Conservation (phyloP, 768 basidiomycete genomes). For the Leccinum broughii region DNA sequence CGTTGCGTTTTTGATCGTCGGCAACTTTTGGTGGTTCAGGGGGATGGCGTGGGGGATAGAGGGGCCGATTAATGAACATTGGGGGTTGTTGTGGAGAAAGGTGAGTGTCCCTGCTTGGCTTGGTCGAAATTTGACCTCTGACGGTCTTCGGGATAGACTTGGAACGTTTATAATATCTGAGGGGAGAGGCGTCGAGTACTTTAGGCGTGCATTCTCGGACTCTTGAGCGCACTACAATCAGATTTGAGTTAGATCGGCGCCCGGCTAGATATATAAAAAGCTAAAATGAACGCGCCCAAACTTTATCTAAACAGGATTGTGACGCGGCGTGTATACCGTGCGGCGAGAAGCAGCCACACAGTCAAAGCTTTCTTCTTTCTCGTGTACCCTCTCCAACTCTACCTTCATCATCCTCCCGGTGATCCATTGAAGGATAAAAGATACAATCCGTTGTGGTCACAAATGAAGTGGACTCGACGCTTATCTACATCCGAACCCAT, state of each 20-base stretch:
- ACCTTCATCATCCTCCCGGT: neutral
- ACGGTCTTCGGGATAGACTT: slow-evolving; percentile 21
- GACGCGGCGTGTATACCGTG: slow-evolving; percentile 3
- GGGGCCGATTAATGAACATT: slow-evolving; percentile 81
- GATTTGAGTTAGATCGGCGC: neutral
- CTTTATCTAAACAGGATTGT: neutral
- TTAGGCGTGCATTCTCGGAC: neutral
- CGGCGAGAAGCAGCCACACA: neutral
- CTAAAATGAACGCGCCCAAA: slow-evolving; percentile 16
- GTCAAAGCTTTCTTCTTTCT: neutral
- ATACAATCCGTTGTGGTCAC: neutral
- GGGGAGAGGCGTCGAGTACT: neutral
- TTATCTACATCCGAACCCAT: neutral
- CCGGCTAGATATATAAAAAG: neutral
- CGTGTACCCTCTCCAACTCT: neutral
- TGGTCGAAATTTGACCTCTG: neutral
- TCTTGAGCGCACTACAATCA: neutral
- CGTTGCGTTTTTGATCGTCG: slow-evolving; percentile 57
- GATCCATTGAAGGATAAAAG: neutral
- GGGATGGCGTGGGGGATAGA: slow-evolving; percentile 87
- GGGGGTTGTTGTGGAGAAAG: slow-evolving; percentile 78
- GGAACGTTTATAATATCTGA: slow-evolving; percentile 35
- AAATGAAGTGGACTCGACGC: neutral
- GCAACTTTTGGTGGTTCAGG: slow-evolving; percentile 95
- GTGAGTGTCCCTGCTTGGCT: slow-evolving; percentile 32